phyloP scores from a whole-genome alignment of 805 yeast genomes.

The Blastobotrys chiropterorum region DNA sequence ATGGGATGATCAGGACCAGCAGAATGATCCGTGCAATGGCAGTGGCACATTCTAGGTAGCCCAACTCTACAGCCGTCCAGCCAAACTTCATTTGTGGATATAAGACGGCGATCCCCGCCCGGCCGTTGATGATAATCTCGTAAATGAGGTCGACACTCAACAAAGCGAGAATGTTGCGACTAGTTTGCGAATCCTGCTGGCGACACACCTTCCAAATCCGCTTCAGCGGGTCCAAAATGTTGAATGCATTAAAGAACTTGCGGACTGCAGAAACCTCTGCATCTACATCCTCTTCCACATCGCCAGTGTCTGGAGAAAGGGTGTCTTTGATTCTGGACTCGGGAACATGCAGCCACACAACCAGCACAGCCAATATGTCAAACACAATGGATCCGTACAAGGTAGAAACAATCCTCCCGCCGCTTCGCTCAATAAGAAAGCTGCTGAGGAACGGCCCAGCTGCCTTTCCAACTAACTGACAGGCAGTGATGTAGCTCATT shows the following conservation, averaged over 20 bases:
- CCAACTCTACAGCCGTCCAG: slow-evolving; percentile 30
- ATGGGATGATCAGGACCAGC: slow-evolving; percentile 25
- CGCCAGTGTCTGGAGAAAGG: no score
- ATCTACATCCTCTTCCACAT: background rate
- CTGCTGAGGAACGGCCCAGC: slow-evolving; percentile 14
- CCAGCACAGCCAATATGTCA: slow-evolving; percentile 4
- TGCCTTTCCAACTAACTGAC: slow-evolving; percentile 15
- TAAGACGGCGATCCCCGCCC: slow-evolving; percentile 19
- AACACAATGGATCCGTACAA: slow-evolving; percentile 2
- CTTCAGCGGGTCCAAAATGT: slow-evolving; percentile 7
- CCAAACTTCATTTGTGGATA: slow-evolving; percentile 27
- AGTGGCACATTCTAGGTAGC: slow-evolving; percentile 27
- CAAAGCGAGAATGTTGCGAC: slow-evolving; percentile 11
- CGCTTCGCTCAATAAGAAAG: slow-evolving; percentile 3
- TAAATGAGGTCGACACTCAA: slow-evolving; percentile 12
- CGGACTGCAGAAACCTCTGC: background rate
- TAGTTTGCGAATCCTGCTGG: background rate
- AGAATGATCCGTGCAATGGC: slow-evolving; percentile 25
- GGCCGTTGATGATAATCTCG: slow-evolving; percentile 13
- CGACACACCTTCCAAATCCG: slow-evolving; percentile 5
- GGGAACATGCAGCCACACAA: slow-evolving; percentile 7
- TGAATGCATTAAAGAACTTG: slow-evolving; percentile 1
- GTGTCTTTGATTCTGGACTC: slow-evolving; percentile 5
- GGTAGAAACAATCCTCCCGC: slow-evolving; percentile 1
- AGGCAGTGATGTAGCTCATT: slow-evolving; percentile 15